Evolutionary conservation across 495 filamentous ascomycete species (phyloP).

Genomic region (Penicillium silybi): DNA sequence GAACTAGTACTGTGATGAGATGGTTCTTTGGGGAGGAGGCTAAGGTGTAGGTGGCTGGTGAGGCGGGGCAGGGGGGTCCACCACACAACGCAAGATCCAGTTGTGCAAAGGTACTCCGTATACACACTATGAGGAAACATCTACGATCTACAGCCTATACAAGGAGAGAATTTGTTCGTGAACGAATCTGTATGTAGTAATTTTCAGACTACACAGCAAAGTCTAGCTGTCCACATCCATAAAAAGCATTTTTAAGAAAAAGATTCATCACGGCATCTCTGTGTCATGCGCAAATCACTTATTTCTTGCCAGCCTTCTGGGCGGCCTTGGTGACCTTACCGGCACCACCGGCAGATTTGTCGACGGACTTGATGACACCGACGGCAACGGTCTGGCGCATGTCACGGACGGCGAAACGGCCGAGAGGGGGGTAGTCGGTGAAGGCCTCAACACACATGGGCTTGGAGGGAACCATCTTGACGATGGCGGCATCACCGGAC

Average conservation of each 20-base stretch:
- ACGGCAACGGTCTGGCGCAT: constrained; percentile 93
- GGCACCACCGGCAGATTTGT: constrained; percentile 63
- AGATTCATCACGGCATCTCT: constrained; percentile 33
- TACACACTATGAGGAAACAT: neutral
- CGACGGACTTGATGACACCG: constrained; percentile 89
- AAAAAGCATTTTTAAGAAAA: constrained; percentile 28
- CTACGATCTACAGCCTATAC: neutral
- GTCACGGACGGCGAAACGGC: constrained; percentile 96
- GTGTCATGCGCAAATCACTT: constrained; percentile 37
- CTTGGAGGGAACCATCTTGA: constrained; percentile 99
- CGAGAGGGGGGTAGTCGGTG: constrained; percentile 98
- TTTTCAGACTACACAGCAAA: constrained; percentile 25
- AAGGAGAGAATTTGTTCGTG: constrained; percentile 5
- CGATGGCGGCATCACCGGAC: constrained; percentile 99
- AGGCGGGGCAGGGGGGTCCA: too few species aligned
- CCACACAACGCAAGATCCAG: neutral
- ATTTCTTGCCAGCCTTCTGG: constrained; percentile 67
- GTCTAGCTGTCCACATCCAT: constrained; percentile 26
- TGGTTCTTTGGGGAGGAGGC: too few species aligned
- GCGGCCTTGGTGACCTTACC: constrained; percentile 78
- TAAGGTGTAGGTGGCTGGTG: too few species aligned
- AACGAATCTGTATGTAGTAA: constrained; percentile 25
- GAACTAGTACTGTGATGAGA: too few species aligned
- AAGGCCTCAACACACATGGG: constrained; percentile 99
- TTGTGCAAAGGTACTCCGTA: too few species aligned